Conservation (phyloP, 2,329 filamentous ascomycete genomes). For the Fusarium acutatum region DNA sequence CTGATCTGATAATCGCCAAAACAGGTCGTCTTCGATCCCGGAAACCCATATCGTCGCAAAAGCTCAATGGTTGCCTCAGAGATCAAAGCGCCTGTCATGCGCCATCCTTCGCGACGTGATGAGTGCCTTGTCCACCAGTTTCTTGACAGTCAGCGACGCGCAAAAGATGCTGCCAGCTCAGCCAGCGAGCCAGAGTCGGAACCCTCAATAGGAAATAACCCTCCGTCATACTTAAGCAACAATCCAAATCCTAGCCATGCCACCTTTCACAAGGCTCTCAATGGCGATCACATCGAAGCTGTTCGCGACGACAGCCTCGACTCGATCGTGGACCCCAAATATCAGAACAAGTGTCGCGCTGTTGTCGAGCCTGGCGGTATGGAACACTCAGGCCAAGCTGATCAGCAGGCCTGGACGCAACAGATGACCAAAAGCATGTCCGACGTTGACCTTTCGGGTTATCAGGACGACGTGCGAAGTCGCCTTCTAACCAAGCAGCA, state of each 20-base stretch:
- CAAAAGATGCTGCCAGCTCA: conserved; percentile 40
- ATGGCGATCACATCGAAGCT: conserved; percentile 23
- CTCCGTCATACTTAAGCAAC: conserved; percentile 32
- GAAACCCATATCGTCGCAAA: conserved; percentile 70
- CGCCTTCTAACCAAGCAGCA: conserved; percentile 95
- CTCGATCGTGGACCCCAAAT: conserved; percentile 36
- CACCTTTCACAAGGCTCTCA: conserved; percentile 10
- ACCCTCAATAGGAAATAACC: conserved; percentile 43
- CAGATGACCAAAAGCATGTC: conserved; percentile 56
- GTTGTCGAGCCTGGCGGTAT: conserved; percentile 53
- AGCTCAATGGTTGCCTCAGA: conserved; percentile 69
- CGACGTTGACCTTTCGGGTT: conserved; percentile 50
- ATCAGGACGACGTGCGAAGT: conserved; percentile 56
- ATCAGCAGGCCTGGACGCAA: conserved; percentile 64
- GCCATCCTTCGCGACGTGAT: conserved; percentile 48
- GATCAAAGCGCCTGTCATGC: conserved; percentile 46
- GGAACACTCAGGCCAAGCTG: conserved; percentile 59
- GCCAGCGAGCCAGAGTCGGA: conserved; percentile 40
- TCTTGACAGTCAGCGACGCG: conserved; percentile 63
- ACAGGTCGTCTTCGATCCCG: conserved; percentile 69
- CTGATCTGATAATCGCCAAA: conserved; percentile 2
- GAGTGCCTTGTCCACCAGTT: conserved; percentile 74
- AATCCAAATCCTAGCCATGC: conserved; percentile 19
- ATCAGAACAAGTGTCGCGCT: conserved; percentile 37
- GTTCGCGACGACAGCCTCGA: conserved; percentile 29